Conservation (phyloP, 352 stramenopile genomes). For the Phytophthora uliginosa region DNA sequence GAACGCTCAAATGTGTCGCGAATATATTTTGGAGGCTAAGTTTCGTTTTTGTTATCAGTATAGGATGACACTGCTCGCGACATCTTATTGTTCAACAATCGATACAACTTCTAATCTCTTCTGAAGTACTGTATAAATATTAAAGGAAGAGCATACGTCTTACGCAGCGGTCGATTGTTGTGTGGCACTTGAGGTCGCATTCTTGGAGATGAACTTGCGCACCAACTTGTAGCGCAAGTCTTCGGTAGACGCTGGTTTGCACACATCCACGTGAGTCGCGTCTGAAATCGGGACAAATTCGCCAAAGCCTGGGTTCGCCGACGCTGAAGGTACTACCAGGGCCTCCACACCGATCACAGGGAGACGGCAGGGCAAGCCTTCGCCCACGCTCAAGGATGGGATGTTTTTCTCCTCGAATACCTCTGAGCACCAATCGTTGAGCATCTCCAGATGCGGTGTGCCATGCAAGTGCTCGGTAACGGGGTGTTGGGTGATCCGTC, state of each 20-base stretch:
- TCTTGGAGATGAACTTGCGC: slow-evolving; percentile 69
- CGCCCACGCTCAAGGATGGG: slow-evolving; percentile 71
- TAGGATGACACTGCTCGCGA: slow-evolving; percentile 52
- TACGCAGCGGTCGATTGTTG: slow-evolving; percentile 21
- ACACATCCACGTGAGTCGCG: slow-evolving; percentile 81
- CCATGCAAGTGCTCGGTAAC: slow-evolving; percentile 83
- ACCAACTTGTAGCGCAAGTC: slow-evolving; percentile 74
- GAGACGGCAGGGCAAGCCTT: slow-evolving; percentile 69
- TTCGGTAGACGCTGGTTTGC: slow-evolving; percentile 68
- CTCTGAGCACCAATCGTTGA: slow-evolving; percentile 80
- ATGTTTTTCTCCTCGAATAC: slow-evolving; percentile 68
- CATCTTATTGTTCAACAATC: slow-evolving; percentile 37
- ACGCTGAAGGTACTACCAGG: slow-evolving; percentile 74
- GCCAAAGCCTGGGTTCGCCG: slow-evolving; percentile 80
- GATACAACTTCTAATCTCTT: slow-evolving; percentile 44
- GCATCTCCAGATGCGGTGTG: slow-evolving; percentile 78
- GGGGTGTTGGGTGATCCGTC: slow-evolving; percentile 63
- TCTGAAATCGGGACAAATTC: slow-evolving; percentile 71
- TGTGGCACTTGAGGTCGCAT: slow-evolving; percentile 5
- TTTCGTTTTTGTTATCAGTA: neutral
- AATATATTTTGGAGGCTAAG: neutral
- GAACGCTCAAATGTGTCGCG: neutral
- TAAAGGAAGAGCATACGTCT: slow-evolving; percentile 11
- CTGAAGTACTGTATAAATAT: slow-evolving; percentile 32
- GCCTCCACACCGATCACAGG: slow-evolving; percentile 79